A percentile compares a stretch with the other conserved stretches of the same genome.
phyloP scores from a whole-genome alignment of 768 basidiomycete genomes.

The Tubosaeta sp. region DNA sequence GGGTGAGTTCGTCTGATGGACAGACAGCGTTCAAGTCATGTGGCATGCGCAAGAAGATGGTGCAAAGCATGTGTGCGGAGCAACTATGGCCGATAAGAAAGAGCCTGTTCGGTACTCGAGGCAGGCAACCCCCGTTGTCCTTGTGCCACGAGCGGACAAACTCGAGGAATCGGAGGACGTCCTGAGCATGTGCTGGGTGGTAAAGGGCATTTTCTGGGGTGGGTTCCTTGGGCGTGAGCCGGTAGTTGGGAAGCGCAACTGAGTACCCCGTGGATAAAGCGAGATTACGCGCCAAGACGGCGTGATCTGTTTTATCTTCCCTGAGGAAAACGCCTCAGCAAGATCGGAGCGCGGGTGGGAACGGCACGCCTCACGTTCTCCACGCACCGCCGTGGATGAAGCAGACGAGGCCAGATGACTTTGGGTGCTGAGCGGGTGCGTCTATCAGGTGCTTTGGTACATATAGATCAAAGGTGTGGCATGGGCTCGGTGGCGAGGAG shows the following conservation, averaged over 20 bases:
- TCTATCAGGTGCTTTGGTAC: slow-evolving; percentile 22
- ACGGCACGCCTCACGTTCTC: slow-evolving; percentile 52
- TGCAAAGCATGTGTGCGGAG: slow-evolving; percentile 73
- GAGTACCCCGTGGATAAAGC: slow-evolving; percentile 45
- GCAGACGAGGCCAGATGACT: slow-evolving; percentile 46
- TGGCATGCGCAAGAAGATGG: slow-evolving; percentile 58
- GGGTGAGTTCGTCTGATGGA: slow-evolving; percentile 41
- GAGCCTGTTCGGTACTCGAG: slow-evolving; percentile 40
- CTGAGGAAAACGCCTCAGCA: slow-evolving; percentile 34
- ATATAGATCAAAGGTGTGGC: slow-evolving; percentile 56
- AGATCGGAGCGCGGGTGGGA: not conserved
- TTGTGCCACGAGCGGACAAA: slow-evolving; percentile 48
- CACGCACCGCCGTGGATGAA: slow-evolving; percentile 87
- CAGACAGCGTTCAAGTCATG: slow-evolving; percentile 26
- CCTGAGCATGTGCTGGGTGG: slow-evolving; percentile 71
- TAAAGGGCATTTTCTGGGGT: slow-evolving; percentile 36
- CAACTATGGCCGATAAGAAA: slow-evolving; percentile 78
- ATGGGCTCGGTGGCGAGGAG: slow-evolving; percentile 22
- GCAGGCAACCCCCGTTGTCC: slow-evolving; percentile 12
- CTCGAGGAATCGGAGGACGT: slow-evolving; percentile 57
- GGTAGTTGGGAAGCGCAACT: slow-evolving; percentile 76
- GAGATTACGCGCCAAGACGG: slow-evolving; percentile 49
- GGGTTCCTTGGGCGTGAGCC: slow-evolving; percentile 51
- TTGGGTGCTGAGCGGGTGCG: not conserved
- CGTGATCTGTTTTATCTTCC: slow-evolving; percentile 68